phyloP scores from a whole-genome alignment of 148 eudicot species.

The Vaccinium corymbosum region DNA sequence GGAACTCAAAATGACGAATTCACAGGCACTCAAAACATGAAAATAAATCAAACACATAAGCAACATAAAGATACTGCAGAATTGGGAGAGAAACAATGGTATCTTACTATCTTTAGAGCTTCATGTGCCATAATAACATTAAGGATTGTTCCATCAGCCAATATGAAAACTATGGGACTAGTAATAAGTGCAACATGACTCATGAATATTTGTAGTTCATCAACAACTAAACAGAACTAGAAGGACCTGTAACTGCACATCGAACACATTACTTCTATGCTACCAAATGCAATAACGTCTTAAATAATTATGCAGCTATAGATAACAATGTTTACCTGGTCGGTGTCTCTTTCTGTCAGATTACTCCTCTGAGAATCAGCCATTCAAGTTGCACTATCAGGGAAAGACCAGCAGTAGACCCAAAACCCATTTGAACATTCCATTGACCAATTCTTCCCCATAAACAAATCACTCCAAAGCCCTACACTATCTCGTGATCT shows the following conservation, averaged over 20 bases:
- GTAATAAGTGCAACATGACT: neutral
- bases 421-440: conserved; percentile 58
- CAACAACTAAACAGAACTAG: neutral
- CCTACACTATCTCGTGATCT: conserved; percentile 7
- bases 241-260: neutral
- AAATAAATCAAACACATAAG: neutral
- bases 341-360: conserved; percentile 65
- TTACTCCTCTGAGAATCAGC: conserved; percentile 62
- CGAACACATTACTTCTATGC: neutral
- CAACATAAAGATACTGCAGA: neutral
- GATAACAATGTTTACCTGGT: conserved; percentile 40
- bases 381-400: conserved; percentile 65
- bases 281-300: neutral
- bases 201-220: neutral
- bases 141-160: neutral
- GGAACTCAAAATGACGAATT: neutral
- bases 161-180: neutral
- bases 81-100: neutral
- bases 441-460: conserved; percentile 32
- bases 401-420: conserved; percentile 26
- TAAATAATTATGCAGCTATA: neutral
- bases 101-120: neutral
- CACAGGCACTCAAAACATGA: neutral
- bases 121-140: neutral
- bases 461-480: conserved; percentile 21